phyloP scores from a whole-genome alignment of 23 red algal species.

The Gracilaria vermiculophylla region DNA sequence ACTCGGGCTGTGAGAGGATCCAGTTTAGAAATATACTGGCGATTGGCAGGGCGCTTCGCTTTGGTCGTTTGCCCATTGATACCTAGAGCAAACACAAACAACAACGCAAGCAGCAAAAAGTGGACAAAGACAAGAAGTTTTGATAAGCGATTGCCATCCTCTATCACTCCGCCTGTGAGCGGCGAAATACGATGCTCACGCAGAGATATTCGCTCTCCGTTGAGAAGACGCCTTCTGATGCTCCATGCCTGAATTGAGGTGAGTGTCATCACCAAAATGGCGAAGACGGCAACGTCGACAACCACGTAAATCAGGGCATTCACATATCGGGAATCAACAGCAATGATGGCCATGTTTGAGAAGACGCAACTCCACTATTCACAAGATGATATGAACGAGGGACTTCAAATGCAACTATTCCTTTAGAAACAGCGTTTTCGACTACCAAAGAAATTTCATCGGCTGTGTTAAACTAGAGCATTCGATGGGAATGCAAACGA shows the following conservation, averaged over 20 bases:
- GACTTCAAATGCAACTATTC: too few relatives aligned
- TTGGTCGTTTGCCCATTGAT: constrained; percentile 13
- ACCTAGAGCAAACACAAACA: constrained; percentile 26
- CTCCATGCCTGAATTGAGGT: background rate
- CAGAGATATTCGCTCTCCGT: background rate
- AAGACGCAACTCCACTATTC: background rate
- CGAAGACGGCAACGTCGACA: constrained; percentile 12
- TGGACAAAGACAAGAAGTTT: background rate
- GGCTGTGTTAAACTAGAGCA: too few relatives aligned
- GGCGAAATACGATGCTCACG: background rate
- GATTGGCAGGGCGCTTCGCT: background rate
- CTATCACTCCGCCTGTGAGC: background rate
- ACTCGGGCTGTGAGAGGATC: background rate
- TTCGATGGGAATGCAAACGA: too few relatives aligned
- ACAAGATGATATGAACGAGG: too few relatives aligned
- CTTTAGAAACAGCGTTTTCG: too few relatives aligned
- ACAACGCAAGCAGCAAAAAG: background rate
- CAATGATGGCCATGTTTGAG: background rate
- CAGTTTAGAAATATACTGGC: constrained; percentile 7
- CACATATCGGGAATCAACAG: constrained; percentile 10
- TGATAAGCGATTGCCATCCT: constrained; percentile 9
- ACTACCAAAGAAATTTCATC: too few relatives aligned
- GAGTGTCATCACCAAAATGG: background rate
- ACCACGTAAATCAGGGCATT: constrained; percentile 18
- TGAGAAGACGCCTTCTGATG: background rate